These are phyloP conservation scores for Priceomyces carsonii DNA, from an alignment of 805 yeast species.

Conservation along the genomic window DNA sequence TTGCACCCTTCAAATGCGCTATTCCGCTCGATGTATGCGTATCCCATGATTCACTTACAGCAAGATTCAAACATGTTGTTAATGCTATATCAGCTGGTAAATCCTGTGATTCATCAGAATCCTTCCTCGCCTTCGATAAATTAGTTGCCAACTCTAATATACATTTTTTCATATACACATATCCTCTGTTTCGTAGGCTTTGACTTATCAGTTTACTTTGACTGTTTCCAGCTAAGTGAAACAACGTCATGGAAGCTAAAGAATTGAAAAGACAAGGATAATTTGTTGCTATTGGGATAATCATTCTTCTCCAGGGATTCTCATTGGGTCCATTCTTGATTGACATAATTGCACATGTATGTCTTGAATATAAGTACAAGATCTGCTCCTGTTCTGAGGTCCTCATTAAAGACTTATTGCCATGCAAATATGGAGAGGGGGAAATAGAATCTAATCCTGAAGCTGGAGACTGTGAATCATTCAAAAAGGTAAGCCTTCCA, in stretches of 20 bases:
- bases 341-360: slow-evolving; percentile 52
- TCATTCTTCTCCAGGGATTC: slow-evolving; percentile 64
- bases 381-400: slow-evolving; percentile 39
- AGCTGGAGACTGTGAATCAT: too few relatives aligned
- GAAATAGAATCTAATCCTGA: too few relatives aligned
- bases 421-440: too few relatives aligned
- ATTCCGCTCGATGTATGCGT: slow-evolving; percentile 66
- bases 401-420: slow-evolving; percentile 14
- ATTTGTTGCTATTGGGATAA: slow-evolving; percentile 57
- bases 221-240: slow-evolving; percentile 47
- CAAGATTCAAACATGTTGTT: slow-evolving; percentile 62
- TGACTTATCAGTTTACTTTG: slow-evolving; percentile 45
- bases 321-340: slow-evolving; percentile 64
- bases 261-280: slow-evolving; percentile 62
- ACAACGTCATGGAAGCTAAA: slow-evolving; percentile 65
- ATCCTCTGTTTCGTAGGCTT: slow-evolving; percentile 49
- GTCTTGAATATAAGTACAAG: slow-evolving; percentile 31
- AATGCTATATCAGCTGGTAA: slow-evolving; percentile 66
- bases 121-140: slow-evolving; percentile 28
- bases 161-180: slow-evolving; percentile 58
- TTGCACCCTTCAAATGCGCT: slow-evolving; percentile 68
- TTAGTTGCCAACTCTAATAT: slow-evolving; percentile 62
- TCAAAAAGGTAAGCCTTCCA: too few relatives aligned
- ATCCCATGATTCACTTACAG: slow-evolving; percentile 71
- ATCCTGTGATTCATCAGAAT: slow-evolving; percentile 12